Evolutionary conservation across 2,329 filamentous ascomycete species (phyloP).

Genomic region (Scedosporium apiospermum): DNA sequence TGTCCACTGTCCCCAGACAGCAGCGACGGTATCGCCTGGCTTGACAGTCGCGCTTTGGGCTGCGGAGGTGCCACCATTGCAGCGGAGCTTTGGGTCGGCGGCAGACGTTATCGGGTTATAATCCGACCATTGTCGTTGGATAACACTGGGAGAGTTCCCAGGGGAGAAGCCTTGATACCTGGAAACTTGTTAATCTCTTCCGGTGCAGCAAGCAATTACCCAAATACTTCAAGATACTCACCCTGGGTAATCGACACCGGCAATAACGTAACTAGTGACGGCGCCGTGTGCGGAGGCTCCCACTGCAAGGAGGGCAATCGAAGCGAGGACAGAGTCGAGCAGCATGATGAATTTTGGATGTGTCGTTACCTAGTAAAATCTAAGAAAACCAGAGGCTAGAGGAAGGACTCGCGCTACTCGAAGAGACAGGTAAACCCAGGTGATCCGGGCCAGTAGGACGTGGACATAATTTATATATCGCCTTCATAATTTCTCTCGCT

Average conservation of each 20-base stretch:
- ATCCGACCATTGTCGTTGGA: constrained; percentile 45
- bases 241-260: constrained; percentile 30
- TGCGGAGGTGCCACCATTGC: constrained; percentile 26
- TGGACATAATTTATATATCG: not conserved
- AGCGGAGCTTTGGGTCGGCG: constrained; percentile 33
- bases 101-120: constrained; percentile 31
- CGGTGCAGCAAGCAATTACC: not conserved
- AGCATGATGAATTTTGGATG: not conserved
- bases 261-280: constrained; percentile 38
- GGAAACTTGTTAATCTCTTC: not conserved
- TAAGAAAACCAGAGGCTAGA: too few species aligned
- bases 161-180: constrained; percentile 39
- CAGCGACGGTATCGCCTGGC: constrained; percentile 35
- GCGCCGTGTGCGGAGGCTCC: constrained; percentile 24
- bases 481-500: not conserved
- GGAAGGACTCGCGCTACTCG: not conserved
- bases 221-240: not conserved
- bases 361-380: not conserved
- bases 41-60: constrained; percentile 28
- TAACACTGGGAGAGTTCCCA: constrained; percentile 35
- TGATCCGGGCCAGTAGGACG: not conserved
- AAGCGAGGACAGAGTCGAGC: constrained; percentile 16
- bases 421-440: not conserved
- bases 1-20: constrained; percentile 42
- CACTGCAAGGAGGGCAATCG: constrained; percentile 18